A percentile compares a stretch with the other conserved stretches of the same genome.
Evolutionary conservation across 164 flowering plant species (phyloP).

Genomic region (Kingdonia uniflora): DNA sequence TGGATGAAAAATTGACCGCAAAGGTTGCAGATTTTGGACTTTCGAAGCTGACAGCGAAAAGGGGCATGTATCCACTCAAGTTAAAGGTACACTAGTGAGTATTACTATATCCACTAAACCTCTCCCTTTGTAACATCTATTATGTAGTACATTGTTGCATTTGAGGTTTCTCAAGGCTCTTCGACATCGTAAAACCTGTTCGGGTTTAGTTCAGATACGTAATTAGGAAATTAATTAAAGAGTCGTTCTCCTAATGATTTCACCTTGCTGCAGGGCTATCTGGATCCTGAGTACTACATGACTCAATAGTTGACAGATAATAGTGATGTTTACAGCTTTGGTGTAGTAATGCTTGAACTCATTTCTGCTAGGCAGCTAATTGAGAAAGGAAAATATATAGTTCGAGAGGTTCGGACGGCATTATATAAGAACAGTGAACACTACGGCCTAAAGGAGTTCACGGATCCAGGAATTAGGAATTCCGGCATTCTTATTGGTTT

Average conservation of each 20-base stretch:
- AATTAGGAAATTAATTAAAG: no score
- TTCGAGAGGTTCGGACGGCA: neutral
- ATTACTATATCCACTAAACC: no score
- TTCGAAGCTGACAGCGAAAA: slow-evolving; percentile 52
- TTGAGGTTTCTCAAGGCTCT: no score
- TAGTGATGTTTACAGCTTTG: neutral
- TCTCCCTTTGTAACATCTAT: no score
- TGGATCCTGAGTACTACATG: slow-evolving; percentile 1
- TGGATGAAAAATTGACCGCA: slow-evolving; percentile 56
- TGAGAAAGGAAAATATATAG: neutral
- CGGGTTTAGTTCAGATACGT: no score
- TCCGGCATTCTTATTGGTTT: neutral
- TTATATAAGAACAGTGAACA: neutral
- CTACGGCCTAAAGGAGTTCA: neutral
- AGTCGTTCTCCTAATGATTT: no score
- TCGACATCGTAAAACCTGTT: no score
- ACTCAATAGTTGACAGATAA: neutral
- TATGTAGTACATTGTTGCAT: no score
- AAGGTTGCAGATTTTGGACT: slow-evolving; percentile 78
- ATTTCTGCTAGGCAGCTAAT: neutral
- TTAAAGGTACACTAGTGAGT: slow-evolving; percentile 72
- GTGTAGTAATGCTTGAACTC: neutral
- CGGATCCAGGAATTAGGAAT: neutral
- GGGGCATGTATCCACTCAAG: slow-evolving; percentile 73
- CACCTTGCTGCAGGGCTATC: neutral